phyloP scores from a whole-genome alignment of 257 asterid species.

The Nicotiana otophora region DNA sequence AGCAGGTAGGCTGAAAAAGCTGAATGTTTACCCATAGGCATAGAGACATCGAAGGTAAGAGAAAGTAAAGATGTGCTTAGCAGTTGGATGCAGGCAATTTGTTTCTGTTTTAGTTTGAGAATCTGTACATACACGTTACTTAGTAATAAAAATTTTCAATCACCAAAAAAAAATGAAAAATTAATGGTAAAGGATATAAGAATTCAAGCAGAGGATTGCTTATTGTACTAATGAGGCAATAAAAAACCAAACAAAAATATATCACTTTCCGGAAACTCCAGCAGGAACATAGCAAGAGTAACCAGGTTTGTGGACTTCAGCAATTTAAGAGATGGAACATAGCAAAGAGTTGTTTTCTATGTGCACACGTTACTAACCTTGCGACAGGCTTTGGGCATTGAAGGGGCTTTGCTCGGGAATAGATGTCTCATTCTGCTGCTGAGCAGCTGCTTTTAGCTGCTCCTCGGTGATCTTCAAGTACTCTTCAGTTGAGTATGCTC shows the following conservation, averaged over 20 bases:
- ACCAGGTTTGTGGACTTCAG: not conserved
- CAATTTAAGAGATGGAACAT: not conserved
- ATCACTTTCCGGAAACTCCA: not conserved
- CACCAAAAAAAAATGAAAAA: too few species aligned
- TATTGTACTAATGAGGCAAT: not conserved
- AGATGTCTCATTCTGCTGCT: conserved; percentile 11
- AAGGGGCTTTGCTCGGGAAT: conserved; percentile 1
- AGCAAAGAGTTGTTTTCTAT: not conserved
- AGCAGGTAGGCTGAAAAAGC: too few species aligned
- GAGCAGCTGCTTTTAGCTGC: conserved; percentile 46
- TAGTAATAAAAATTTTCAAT: too few species aligned
- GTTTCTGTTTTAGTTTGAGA: too few species aligned
- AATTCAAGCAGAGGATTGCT: not conserved
- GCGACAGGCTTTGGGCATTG: conserved; percentile 23
- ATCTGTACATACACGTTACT: too few species aligned
- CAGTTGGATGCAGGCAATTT: too few species aligned
- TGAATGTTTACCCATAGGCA: too few species aligned
- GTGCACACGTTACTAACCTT: conserved; percentile 33
- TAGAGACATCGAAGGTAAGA: too few species aligned
- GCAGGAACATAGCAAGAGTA: not conserved
- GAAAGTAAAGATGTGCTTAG: too few species aligned
- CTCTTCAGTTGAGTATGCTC: conserved; percentile 39
- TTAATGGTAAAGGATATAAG: not conserved
- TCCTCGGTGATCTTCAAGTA: conserved; percentile 35
- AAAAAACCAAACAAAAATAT: not conserved